Percentiles rank a stretch among this genome's conserved stretches.
Evolutionary conservation across 306 rosid species (phyloP).

Genomic region (Cucumis cinereus): DNA sequence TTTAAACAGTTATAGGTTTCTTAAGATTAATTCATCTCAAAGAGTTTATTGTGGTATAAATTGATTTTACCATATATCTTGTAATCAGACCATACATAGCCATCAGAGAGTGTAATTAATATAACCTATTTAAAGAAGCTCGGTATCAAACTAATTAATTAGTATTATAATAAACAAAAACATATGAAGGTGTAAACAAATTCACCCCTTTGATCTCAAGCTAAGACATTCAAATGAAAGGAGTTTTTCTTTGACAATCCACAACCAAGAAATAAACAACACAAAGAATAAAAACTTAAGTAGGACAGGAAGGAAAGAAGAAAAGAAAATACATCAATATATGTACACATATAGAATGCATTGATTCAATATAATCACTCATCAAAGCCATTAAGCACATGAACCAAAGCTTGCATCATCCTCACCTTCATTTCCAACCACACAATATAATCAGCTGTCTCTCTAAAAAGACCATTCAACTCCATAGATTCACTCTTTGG

Average conservation of each 20-base stretch:
- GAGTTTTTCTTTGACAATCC: background rate
- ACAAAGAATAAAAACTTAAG: background rate
- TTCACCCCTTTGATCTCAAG: background rate
- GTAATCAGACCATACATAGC: too few species aligned
- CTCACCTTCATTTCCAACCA: slow-evolving; percentile 61
- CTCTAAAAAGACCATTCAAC: slow-evolving; percentile 68
- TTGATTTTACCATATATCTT: too few species aligned
- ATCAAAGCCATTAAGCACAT: slow-evolving; percentile 33
- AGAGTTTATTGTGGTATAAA: too few species aligned
- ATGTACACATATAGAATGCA: background rate
- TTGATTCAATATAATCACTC: background rate
- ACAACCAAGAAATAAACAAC: background rate
- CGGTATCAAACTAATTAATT: background rate
- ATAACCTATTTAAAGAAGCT: too few species aligned
- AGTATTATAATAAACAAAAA: background rate
- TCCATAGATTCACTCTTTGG: slow-evolving; percentile 31
- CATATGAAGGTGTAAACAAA: background rate
- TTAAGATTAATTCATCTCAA: too few species aligned
- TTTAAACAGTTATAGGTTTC: too few species aligned
- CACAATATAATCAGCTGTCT: slow-evolving; percentile 70
- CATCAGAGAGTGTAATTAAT: too few species aligned
- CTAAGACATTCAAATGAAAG: background rate
- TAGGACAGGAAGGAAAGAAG: background rate
- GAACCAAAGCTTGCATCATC: slow-evolving; percentile 67
- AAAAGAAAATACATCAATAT: background rate